A percentile compares a stretch with the other conserved stretches of the same genome.
Conservation (phyloP, 1,139 yeast species). For the Taiozyma onychis region DNA sequence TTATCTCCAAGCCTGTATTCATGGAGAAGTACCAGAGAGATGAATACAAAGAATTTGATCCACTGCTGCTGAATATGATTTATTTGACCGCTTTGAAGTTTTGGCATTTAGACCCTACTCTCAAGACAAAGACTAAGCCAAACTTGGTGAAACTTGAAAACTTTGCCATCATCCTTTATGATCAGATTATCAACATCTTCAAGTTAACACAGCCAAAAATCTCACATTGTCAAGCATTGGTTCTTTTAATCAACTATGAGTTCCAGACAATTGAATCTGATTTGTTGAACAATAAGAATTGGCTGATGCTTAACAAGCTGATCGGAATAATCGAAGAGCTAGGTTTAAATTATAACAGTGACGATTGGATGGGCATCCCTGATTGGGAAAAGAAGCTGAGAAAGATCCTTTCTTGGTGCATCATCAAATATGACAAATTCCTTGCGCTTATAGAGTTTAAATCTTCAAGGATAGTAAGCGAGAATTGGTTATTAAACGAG, state of each 20-base stretch:
- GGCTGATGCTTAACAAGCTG: constrained; percentile 21
- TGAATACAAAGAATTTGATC: constrained; percentile 37
- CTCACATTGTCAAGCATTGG: constrained; percentile 39
- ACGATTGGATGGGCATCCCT: constrained; percentile 22
- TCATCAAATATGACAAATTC: constrained; percentile 23
- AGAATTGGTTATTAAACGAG: constrained; percentile 21
- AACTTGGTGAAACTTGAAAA: constrained; percentile 28
- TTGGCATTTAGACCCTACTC: constrained; percentile 31
- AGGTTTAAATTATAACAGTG: constrained; percentile 22
- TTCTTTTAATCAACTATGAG: constrained; percentile 30
- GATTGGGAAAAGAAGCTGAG: constrained; percentile 23
- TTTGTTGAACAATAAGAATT: constrained; percentile 13
- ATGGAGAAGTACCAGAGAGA: constrained; percentile 39
- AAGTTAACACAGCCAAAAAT: constrained; percentile 30
- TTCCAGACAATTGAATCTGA: constrained; percentile 7
- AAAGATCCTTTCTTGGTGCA: constrained; percentile 22
- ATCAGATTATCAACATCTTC: constrained; percentile 29
- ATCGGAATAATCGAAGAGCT: constrained; percentile 21
- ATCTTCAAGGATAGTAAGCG: constrained; percentile 19
- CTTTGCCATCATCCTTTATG: constrained; percentile 31
- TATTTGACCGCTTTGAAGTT: constrained; percentile 38
- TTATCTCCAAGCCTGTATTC: constrained; percentile 37
- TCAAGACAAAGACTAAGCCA: not conserved
- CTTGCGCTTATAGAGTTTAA: constrained; percentile 23
- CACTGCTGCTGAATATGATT: constrained; percentile 38